Percentiles rank a stretch among this genome's conserved stretches.
Conservation (phyloP, 2,329 filamentous ascomycete species). For the Penicillium concentricum region DNA sequence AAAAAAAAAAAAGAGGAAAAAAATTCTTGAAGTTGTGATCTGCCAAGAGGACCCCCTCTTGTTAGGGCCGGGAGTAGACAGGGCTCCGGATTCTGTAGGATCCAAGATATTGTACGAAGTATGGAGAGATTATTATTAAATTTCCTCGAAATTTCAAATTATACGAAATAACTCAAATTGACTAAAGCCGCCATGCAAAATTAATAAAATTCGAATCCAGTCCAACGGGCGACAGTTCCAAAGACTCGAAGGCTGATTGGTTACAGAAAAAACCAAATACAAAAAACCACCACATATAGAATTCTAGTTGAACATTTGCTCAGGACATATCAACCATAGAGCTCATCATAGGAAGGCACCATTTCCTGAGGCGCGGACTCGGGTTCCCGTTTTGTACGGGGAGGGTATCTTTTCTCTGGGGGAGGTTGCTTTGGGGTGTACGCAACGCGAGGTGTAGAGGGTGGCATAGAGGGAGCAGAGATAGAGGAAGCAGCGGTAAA, state of each 20-base stretch:
- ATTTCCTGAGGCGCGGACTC: slow-evolving; percentile 27
- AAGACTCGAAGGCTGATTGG: neutral
- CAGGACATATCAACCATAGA: slow-evolving; percentile 33
- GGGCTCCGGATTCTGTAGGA: neutral
- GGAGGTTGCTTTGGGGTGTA: slow-evolving; percentile 5
- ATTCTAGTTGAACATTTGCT: neutral
- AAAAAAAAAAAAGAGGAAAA: neutral
- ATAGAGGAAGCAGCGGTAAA: slow-evolving; percentile 29
- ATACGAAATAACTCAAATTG: neutral
- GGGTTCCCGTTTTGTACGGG: slow-evolving; percentile 21
- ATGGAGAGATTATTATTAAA: neutral
- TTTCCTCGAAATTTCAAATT: neutral
- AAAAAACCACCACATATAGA: slow-evolving; percentile 2
- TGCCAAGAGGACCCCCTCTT: neutral
- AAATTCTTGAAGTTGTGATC: neutral
- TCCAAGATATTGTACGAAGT: neutral
- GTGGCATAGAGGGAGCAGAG: slow-evolving; percentile 26
- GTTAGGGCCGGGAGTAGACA: neutral
- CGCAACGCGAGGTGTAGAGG: slow-evolving; percentile 27
- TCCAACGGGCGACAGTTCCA: neutral
- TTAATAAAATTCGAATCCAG: neutral
- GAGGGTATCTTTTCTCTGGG: slow-evolving; percentile 23
- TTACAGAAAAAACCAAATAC: neutral
- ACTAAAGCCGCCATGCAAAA: slow-evolving; percentile 3
- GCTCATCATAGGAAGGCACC: slow-evolving; percentile 42